A percentile compares a stretch with the other conserved stretches of the same genome.
Evolutionary conservation across 169 alveolate species (phyloP).

Genomic region (Plasmodium inui): DNA sequence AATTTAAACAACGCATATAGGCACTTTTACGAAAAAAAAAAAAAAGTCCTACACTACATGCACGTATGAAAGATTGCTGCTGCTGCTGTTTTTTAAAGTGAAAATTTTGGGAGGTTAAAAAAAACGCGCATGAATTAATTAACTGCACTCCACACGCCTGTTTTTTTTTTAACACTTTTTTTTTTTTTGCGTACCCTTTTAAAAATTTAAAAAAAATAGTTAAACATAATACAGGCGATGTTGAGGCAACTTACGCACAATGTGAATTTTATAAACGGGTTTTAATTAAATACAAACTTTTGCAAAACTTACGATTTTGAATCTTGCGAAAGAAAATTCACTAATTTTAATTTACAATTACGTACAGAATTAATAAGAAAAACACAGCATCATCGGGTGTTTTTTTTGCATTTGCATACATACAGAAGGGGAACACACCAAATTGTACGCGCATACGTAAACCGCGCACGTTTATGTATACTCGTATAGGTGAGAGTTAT

Average conservation of each 20-base stretch:
- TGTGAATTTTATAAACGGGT: not conserved
- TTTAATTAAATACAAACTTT: constrained; percentile 17
- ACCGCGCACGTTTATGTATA: not conserved
- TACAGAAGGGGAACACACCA: not conserved
- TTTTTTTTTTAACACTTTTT: not conserved
- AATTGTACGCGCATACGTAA: not conserved
- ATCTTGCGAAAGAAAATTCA: constrained; percentile 9
- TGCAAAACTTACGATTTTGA: constrained; percentile 14
- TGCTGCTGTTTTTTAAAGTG: not conserved
- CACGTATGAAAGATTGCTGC: not conserved
- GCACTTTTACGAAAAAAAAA: not conserved
- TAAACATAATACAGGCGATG: not conserved
- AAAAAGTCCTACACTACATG: not conserved
- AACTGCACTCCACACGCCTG: not conserved
- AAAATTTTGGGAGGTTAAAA: not conserved
- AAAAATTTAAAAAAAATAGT: not conserved
- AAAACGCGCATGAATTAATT: not conserved
- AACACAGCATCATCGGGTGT: constrained; percentile 3
- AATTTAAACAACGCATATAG: not conserved
- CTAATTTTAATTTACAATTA: not conserved
- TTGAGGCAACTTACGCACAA: constrained; percentile 9
- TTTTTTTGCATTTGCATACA: not conserved
- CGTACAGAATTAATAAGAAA: not conserved
- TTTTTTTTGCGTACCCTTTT: not conserved
- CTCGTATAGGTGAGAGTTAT: not conserved